Evolutionary conservation across 768 basidiomycete species (phyloP).

Genomic region (Leucogyrophana mollusca): DNA sequence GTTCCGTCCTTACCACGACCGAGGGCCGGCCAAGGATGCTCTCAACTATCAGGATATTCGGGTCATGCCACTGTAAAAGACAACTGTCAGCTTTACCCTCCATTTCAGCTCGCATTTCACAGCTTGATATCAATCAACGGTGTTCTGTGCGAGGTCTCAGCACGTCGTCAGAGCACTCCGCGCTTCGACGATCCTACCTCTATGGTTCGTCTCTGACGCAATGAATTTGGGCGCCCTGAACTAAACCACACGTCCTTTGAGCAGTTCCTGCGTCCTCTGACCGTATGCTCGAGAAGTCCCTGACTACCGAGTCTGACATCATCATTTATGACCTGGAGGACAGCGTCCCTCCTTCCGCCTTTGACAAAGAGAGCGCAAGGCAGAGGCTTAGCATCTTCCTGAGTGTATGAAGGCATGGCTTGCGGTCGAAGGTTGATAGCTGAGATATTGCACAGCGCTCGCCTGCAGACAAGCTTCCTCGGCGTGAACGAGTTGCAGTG

Average conservation of each 20-base stretch:
- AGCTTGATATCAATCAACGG: too few relatives aligned
- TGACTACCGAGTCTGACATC: slow-evolving; percentile 61
- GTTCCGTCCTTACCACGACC: too few relatives aligned
- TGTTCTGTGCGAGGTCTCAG: too few relatives aligned
- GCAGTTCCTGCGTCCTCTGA: slow-evolving; percentile 79
- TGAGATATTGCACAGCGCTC: slow-evolving; percentile 12
- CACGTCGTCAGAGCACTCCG: slow-evolving; percentile 9
- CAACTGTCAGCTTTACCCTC: too few relatives aligned
- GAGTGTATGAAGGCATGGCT: slow-evolving; percentile 35
- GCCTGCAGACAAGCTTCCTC: slow-evolving; percentile 35
- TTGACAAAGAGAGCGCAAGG: slow-evolving; percentile 62
- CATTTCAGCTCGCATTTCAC: too few relatives aligned
- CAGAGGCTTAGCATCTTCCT: slow-evolving; percentile 54
- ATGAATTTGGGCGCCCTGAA: background rate
- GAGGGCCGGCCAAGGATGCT: too few relatives aligned
- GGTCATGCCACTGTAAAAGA: too few relatives aligned
- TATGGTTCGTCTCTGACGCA: slow-evolving; percentile 38
- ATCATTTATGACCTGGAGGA: slow-evolving; percentile 91
- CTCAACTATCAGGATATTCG: too few relatives aligned
- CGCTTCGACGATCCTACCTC: slow-evolving; percentile 57
- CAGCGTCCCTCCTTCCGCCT: slow-evolving; percentile 62
- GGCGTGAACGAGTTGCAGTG: slow-evolving; percentile 57
- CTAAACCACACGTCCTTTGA: background rate
- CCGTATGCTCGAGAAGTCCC: slow-evolving; percentile 79
- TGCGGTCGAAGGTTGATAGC: slow-evolving; percentile 1